Base-by-base conservation (phyloP, 2,329 filamentous ascomycete species). In the Colletotrichum kahawae region DNA sequence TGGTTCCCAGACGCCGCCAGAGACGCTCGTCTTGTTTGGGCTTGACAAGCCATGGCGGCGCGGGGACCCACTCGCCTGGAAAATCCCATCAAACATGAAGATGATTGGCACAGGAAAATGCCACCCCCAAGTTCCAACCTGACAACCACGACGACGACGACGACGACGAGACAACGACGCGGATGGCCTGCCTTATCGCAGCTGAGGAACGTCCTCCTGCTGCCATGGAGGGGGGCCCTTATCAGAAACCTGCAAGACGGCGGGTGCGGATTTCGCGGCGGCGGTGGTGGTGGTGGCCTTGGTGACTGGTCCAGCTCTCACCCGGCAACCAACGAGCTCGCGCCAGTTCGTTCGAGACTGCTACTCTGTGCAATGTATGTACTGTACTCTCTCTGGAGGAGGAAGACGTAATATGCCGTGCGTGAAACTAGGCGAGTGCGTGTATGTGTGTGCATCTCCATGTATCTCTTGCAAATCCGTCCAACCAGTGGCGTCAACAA, bases 221-320 rank as follows among this genome's bases (percentile, higher is more conserved):
- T 31, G 27, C 13, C 57, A 9, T 60, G 57, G 12, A 16, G 21
- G n/a, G 51, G 51, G 69, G 38, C 57, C 66, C 74, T 76, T 70
- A 74, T 71, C 74, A 74, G 36, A 48, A 70, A 70, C 67, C 73
- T 77, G 71, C 71, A 71, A 68, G 67, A 75, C 36, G 65, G 69
- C 69, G 31, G 66, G 51, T 73, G 75, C 38, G 67, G 68, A 75
- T 76, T 75, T 70, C 5, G 33, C 57, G 43, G 29, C 29, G 29
- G 29, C 29, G 29, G 29, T 29, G 5, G 29, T 29, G 29, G 43
- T 48, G 5, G n/a, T 48, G 43, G 43, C 33, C 43, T 34, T 66
- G n/a, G n/a, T 34, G 38, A 43, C 36, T 66, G 29, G 33, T 64
- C 63, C 63, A 67, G 69, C 51, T 24, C 36, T 48, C 43, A 51